Conservation (phyloP, 2,329 filamentous ascomycete genomes). For the Cytospora schulzeri region DNA sequence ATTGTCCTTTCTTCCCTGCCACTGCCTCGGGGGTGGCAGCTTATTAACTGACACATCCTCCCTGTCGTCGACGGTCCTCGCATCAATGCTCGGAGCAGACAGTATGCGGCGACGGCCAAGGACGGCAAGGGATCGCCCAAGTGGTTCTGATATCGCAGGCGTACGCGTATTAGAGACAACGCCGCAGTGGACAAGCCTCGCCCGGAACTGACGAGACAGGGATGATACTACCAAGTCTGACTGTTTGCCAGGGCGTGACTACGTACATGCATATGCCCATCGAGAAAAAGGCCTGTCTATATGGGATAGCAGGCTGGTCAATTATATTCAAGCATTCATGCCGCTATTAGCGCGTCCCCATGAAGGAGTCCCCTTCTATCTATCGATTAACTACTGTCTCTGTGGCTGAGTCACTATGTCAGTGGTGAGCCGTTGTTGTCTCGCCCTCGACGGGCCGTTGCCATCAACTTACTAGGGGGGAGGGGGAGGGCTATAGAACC, state of each 20-base stretch:
- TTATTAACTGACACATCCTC: background rate
- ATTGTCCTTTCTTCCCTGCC: background rate
- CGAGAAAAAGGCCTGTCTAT: background rate
- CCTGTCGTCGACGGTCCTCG: background rate
- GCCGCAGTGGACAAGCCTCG: background rate
- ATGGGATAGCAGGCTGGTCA: background rate
- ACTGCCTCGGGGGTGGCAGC: too few species aligned
- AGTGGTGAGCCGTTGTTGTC: background rate
- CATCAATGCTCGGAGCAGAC: background rate
- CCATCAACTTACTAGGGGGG: background rate
- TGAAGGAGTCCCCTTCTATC: background rate
- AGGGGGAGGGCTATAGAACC: too few species aligned
- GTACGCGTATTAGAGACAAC: background rate
- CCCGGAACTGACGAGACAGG: background rate
- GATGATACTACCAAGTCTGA: background rate
- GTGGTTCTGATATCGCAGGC: background rate
- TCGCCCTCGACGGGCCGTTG: background rate
- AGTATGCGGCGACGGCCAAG: background rate
- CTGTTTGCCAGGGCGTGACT: background rate
- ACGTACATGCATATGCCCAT: background rate
- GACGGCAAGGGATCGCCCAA: background rate
- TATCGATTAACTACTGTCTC: background rate
- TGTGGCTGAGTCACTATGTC: background rate
- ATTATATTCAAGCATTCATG: background rate
- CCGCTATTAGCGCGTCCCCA: background rate